Base-by-base conservation (phyloP, 148 eudicot species). In the Silene latifolia region DNA sequence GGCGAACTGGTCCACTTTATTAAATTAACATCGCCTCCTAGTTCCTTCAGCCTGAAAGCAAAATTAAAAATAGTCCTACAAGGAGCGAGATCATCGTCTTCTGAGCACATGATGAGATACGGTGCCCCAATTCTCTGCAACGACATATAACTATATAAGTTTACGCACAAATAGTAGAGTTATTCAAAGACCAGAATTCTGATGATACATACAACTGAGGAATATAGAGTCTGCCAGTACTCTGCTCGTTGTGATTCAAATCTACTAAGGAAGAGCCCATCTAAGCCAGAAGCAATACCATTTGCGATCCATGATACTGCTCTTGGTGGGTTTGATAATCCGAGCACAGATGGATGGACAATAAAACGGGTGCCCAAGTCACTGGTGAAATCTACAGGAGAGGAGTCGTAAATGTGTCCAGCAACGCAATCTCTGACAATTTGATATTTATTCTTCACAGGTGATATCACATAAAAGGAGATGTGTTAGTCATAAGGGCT, bases 161-260 rank as follows among this genome's bases (percentile, higher is more conserved):
- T 17, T 23, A 72, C 51, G 25, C 54, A 65, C 59, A 44, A 51
- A 63, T 62, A 57, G 71, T 25, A 51, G 56, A 72, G 58, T 72
- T 71, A 61, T 24, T 23, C 35, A 46, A 71, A 57, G 11, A 63
- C 65, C 19, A 25, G 12, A 53, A 35, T 64, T 72, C 46, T 42
- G 48, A 77, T 29, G 76, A 72, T 78, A 85, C 93, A 83, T 84
- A 95, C 98, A 53, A 88, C 87, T 47, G 98, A 84, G 42, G 98
- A 79, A 73, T 95, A 92, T 25, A 95, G 81, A 82, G 97, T 95
- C 83, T 92, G 97, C 98, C 98, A 95, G 80, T 85, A 95, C 53
- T 95, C 98, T 57, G 97, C 96, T 72, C 97, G 93, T 46, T 92
- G 93, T 42, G 88, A 78, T 79, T 92, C 98, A 77, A 95, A 90